Base-by-base conservation (phyloP, 2,329 filamentous ascomycete genomes). In the Rosellinia necatrix region DNA sequence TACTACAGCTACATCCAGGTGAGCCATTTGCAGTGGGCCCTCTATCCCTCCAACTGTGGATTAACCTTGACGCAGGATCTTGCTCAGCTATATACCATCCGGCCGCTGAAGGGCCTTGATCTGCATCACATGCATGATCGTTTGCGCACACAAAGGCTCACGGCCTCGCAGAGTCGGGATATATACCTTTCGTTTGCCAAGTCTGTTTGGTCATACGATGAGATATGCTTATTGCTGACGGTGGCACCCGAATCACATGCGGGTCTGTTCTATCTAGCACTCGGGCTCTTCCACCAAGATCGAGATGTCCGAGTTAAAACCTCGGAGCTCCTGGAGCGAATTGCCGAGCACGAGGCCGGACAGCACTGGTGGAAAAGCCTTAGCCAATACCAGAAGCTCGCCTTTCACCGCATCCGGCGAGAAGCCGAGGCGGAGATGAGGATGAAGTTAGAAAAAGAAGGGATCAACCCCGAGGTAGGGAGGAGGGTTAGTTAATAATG, bases 1-100 rank as follows among this genome's bases (percentile, higher is more conserved):
- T 99, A 99, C 71, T 96, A 96, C 75, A 92, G 90, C 64, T 97
- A 91, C 70, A 93, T 97, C 61, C 91, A 96, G 78, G 90, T 87
- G 73, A 65, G 77, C 21, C n/a, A n/a, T 7, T 6, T n/a, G 4
- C 8, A 2, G 2, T 29, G 43, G 9, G 5, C 30, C 2, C 27
- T 12, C 5, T 12, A 21, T 6, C 15, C 25, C 10, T 25, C 29
- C 2, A 43, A 15, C 44, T 30, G 29, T 22, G 43, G 5, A 17
- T 65, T 71, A 34, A 69, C 71, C 59, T 73, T 72, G 54, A 69
- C 75, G 37, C 60, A 89, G 85, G 86, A 89, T 70, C 77, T 88
- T 54, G 84, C 84, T 30, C 83, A 85, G 63, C 70, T 87, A 12
- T 87, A 88, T 70, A 82, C 79, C 2, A 74, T 85, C 56, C 78